phyloP scores from a whole-genome alignment of 345 rosid species.

The Jatropha curcas region DNA sequence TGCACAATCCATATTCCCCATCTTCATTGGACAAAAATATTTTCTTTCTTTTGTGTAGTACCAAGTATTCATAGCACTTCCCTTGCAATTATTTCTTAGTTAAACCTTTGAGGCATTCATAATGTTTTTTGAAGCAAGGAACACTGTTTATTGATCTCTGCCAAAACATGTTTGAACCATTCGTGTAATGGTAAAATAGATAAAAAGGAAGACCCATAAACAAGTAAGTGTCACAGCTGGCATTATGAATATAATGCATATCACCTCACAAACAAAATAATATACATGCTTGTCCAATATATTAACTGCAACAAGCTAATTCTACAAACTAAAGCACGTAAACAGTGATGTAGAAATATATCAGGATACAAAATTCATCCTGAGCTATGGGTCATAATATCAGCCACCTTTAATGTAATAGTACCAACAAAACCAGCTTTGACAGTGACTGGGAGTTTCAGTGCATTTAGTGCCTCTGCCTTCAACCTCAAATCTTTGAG shows the following conservation, averaged over 20 bases:
- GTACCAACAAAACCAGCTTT: constrained; percentile 98
- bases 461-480: constrained; percentile 91
- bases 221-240: background rate
- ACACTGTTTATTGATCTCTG: background rate
- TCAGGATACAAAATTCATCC: constrained; percentile 3
- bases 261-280: background rate
- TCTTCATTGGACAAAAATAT: no score
- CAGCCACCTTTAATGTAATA: constrained; percentile 77
- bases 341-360: background rate
- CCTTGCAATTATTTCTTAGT: background rate
- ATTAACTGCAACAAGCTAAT: background rate
- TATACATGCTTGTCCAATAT: background rate
- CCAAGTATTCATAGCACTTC: background rate
- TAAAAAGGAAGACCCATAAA: background rate
- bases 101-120: background rate
- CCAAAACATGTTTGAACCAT: background rate
- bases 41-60: background rate
- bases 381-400: background rate
- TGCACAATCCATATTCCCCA: no score
- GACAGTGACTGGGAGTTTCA: constrained; percentile 91
- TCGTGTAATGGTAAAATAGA: background rate
- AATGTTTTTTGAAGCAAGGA: background rate
- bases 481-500: constrained; percentile 90
- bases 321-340: background rate
- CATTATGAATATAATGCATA: background rate